Percentiles rank a stretch among this genome's conserved stretches.
Conservation (phyloP, 1,284 basidiomycete species). For the Cystobasidium slooffiae region DNA sequence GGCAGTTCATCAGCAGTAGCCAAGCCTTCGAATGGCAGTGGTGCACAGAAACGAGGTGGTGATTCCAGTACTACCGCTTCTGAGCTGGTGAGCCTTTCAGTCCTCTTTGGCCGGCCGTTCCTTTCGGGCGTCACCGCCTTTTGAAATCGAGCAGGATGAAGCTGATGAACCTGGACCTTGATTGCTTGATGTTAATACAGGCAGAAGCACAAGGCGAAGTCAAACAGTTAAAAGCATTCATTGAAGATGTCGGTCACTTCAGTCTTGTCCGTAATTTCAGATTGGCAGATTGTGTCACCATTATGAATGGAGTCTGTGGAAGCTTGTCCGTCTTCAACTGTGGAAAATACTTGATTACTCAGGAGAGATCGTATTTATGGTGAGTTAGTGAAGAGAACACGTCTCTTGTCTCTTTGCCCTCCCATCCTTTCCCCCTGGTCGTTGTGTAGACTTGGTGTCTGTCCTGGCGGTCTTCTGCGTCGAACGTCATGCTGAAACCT, state of each 20-base stretch:
- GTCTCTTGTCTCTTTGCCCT: not conserved
- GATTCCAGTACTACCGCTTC: not conserved
- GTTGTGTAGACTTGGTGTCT: not conserved
- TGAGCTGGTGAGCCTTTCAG: not conserved
- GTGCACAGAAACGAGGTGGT: no score
- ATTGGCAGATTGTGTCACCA: conserved; percentile 96
- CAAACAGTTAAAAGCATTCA: conserved; percentile 14
- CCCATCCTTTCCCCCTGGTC: not conserved
- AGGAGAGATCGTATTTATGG: conserved; percentile 80
- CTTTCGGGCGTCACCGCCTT: conserved; percentile 3
- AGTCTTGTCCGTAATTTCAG: conserved; percentile 76
- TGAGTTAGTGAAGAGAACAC: conserved; percentile 20
- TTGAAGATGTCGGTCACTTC: conserved; percentile 45
- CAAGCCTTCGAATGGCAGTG: no score
- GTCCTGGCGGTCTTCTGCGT: not conserved
- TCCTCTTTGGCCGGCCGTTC: not conserved
- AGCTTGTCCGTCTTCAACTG: conserved; percentile 94
- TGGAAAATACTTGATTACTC: conserved; percentile 80
- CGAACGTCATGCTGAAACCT: conserved; percentile 1
- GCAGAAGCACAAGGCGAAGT: conserved; percentile 13
- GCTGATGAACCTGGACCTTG: not conserved
- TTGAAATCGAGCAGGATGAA: not conserved
- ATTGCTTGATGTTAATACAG: not conserved
- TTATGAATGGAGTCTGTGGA: conserved; percentile 99
- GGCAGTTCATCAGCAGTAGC: no score